Percentiles rank a stretch among this genome's conserved stretches.
Conservation (phyloP, 331 rosid genomes). For the Acacia pycnantha region DNA sequence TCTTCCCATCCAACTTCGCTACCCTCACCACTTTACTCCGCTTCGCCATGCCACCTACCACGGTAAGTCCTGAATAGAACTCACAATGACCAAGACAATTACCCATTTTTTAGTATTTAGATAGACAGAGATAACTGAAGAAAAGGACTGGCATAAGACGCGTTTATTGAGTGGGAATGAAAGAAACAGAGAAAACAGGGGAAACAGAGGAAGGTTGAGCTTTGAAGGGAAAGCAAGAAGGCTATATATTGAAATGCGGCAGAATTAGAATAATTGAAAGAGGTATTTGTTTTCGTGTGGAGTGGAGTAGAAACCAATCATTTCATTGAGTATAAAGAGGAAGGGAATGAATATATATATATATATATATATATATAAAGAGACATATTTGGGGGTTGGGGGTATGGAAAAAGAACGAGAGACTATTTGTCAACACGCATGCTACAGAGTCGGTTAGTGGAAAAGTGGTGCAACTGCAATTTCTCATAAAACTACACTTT, state of each 20-base stretch:
- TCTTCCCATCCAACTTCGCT: constrained; percentile 58
- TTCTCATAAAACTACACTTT: constrained; percentile 21
- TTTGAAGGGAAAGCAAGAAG: constrained; percentile 33
- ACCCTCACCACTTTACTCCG: constrained; percentile 39
- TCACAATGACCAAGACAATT: constrained; percentile 41
- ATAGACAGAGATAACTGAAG: neutral
- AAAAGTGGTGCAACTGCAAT: constrained; percentile 38
- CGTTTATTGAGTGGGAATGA: neutral
- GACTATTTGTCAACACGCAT: constrained; percentile 62
- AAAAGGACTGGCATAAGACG: neutral
- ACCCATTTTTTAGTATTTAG: constrained; percentile 48
- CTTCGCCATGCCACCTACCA: constrained; percentile 8
- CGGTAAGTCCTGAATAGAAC: constrained; percentile 17
- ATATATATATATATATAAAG: neutral
- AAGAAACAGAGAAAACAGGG: constrained; percentile 16
- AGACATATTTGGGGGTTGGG: constrained; percentile 12
- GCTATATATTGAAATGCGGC: constrained; percentile 27
- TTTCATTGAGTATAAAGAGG: constrained; percentile 33
- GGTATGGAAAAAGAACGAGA: constrained; percentile 32
- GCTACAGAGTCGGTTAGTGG: constrained; percentile 60
- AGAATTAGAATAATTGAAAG: constrained; percentile 4
- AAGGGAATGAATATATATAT: neutral
- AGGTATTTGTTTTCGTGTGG: constrained; percentile 45
- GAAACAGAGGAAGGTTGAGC: constrained; percentile 21
- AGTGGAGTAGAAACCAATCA: constrained; percentile 39